Evolutionary conservation across 1,139 yeast genomes (phyloP).

Genomic region (Kodamaea derodonti): DNA sequence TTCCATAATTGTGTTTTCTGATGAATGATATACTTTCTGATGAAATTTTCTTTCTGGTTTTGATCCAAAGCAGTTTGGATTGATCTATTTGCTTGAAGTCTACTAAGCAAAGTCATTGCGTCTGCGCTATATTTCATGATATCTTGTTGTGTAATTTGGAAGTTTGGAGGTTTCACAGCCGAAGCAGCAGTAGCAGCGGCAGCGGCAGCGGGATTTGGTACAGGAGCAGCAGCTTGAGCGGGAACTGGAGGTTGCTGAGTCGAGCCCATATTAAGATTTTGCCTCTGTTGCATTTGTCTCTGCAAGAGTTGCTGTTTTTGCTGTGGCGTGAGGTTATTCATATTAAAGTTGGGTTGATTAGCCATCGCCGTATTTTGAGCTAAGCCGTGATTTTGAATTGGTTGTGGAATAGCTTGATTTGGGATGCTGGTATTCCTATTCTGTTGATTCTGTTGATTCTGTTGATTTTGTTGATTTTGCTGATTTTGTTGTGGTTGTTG

Average conservation of each 20-base stretch:
- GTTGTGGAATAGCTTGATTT: neutral
- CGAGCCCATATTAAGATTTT: slow-evolving; percentile 7
- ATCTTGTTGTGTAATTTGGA: slow-evolving; percentile 41
- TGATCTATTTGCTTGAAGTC: slow-evolving; percentile 39
- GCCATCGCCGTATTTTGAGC: slow-evolving; percentile 4
- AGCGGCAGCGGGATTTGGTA: slow-evolving; percentile 5
- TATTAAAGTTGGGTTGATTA: slow-evolving; percentile 10
- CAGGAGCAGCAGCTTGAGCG: slow-evolving; percentile 6
- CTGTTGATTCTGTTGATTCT: slow-evolving; percentile 7
- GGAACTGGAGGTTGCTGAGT: slow-evolving; percentile 7
- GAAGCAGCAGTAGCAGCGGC: slow-evolving; percentile 14
- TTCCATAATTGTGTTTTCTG: slow-evolving; percentile 42
- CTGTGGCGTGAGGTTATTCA: slow-evolving; percentile 28
- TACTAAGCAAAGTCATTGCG: slow-evolving; percentile 36
- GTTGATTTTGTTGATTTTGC: slow-evolving; percentile 6
- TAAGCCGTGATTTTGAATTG: neutral
- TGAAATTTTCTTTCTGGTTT: slow-evolving; percentile 36
- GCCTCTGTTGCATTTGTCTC: slow-evolving; percentile 30
- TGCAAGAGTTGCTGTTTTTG: slow-evolving; percentile 35
- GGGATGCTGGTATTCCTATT: neutral
- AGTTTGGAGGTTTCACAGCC: slow-evolving; percentile 30
- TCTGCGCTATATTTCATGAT: slow-evolving; percentile 38
- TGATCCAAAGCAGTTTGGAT: slow-evolving; percentile 33
- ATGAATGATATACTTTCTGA: slow-evolving; percentile 38
- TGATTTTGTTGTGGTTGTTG: slow-evolving; percentile 6